Evolutionary conservation across 1,284 basidiomycete genomes (phyloP).

Genomic region (Tranzscheliella williamsii): DNA sequence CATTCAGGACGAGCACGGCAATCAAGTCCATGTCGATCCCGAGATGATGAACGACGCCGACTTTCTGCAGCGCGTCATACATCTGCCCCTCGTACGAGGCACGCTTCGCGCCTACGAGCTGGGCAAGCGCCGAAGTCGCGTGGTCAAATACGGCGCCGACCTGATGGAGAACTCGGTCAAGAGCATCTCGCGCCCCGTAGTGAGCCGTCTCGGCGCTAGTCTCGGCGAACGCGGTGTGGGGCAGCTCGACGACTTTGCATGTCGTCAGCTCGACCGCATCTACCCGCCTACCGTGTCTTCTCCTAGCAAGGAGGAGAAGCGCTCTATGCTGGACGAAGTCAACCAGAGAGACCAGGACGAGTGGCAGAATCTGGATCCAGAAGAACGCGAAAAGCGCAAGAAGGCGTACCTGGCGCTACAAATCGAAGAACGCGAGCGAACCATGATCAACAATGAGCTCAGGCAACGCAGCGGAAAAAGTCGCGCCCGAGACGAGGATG

Average conservation of each 20-base stretch:
- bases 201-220: constrained; percentile 68
- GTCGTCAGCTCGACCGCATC: constrained; percentile 76
- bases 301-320: constrained; percentile 44
- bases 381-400: constrained; percentile 45
- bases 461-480: constrained; percentile 37
- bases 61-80: constrained; percentile 46
- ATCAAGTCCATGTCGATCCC: constrained; percentile 44
- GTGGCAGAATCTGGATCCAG: constrained; percentile 43
- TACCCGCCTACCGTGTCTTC: constrained; percentile 32
- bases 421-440: constrained; percentile 48
- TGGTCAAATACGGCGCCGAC: constrained; percentile 85
- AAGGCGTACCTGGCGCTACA: constrained; percentile 43
- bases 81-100: constrained; percentile 68
- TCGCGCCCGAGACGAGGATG: constrained; percentile 16
- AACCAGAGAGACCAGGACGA: constrained; percentile 43
- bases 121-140: constrained; percentile 74
- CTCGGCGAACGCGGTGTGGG: constrained; percentile 66
- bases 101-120: constrained; percentile 75
- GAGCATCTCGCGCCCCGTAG: constrained; percentile 80
- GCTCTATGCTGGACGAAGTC: constrained; percentile 37
- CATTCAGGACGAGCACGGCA: constrained; percentile 50
- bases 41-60: constrained; percentile 52
- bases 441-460: constrained; percentile 42
- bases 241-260: constrained; percentile 84
- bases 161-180: constrained; percentile 84